Conservation (phyloP, 2,329 filamentous ascomycete genomes). For the Aspergillus hiratsukae region DNA sequence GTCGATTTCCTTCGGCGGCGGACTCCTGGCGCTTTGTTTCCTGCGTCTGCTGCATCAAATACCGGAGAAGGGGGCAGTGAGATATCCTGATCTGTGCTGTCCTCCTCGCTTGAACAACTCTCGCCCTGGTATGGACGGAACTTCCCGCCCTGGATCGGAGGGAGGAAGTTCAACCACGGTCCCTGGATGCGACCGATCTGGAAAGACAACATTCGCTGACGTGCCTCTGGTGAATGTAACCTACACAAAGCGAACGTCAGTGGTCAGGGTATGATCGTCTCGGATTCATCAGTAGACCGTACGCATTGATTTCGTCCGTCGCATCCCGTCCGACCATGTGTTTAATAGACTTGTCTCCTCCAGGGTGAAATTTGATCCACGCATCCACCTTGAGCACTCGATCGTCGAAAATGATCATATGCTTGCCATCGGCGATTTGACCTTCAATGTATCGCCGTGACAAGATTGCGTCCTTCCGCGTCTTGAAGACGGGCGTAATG, state of each 20-base stretch:
- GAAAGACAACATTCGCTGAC: constrained; percentile 71
- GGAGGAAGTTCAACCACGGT: constrained; percentile 79
- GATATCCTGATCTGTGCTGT: constrained; percentile 48
- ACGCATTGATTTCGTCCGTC: constrained; percentile 91
- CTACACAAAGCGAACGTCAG: constrained; percentile 42
- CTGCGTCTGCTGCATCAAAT: constrained; percentile 51
- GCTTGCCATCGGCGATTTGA: constrained; percentile 74
- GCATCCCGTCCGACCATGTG: constrained; percentile 95
- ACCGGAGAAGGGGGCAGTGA: constrained; percentile 56
- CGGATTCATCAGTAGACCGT: constrained; percentile 35
- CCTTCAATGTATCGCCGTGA: constrained; percentile 68
- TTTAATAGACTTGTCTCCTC: constrained; percentile 81
- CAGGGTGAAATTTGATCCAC: constrained; percentile 87
- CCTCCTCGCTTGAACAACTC: constrained; percentile 38
- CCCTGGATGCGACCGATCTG: constrained; percentile 79
- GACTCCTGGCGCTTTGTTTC: constrained; percentile 17
- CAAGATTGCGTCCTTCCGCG: constrained; percentile 48
- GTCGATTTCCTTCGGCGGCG: constrained; percentile 33
- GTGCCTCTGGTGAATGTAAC: constrained; percentile 75
- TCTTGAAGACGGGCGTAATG: constrained; percentile 7
- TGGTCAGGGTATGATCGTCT: constrained; percentile 9
- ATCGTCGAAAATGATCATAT: constrained; percentile 74
- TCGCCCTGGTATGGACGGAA: constrained; percentile 57
- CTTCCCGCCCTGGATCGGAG: constrained; percentile 84
- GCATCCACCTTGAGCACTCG: constrained; percentile 81